Evolutionary conservation across 306 rosid genomes (phyloP).

Genomic region (Pachyrhizus erosus): DNA sequence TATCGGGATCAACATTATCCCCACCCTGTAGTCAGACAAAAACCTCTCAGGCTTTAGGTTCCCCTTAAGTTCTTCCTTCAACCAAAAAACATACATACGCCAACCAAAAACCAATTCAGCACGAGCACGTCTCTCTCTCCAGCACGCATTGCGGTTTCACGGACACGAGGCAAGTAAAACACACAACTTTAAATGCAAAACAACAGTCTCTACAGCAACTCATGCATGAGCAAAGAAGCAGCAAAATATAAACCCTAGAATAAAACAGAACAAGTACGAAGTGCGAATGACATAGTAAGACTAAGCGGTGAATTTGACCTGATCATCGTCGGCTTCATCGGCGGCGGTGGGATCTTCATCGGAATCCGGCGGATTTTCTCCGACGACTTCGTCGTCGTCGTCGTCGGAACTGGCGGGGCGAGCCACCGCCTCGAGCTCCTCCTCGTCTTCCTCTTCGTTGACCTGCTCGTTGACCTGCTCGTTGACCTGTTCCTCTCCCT

Average conservation of each 20-base stretch:
- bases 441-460: constrained; percentile 85
- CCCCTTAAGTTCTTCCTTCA: not conserved
- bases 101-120: not conserved
- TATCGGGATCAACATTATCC: constrained; percentile 50
- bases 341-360: constrained; percentile 44
- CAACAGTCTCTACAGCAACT: not conserved
- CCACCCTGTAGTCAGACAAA: constrained; percentile 52
- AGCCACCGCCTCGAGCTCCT: constrained; percentile 95
- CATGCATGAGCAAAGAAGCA: not conserved
- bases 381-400: constrained; percentile 64
- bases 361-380: constrained; percentile 39
- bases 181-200: constrained; percentile 9
- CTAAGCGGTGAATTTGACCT: constrained; percentile 45
- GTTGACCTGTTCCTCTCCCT: constrained; percentile 67
- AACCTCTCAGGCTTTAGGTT: not conserved
- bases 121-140: not conserved
- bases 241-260: constrained; percentile 41
- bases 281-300: not conserved
- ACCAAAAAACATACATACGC: not conserved
- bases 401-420: constrained; percentile 89
- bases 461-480: constrained; percentile 64
- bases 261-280: not conserved
- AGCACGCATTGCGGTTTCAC: not conserved
- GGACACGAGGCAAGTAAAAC: constrained; percentile 23
- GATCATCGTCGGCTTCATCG: constrained; percentile 64